Evolutionary conservation across 371 early-diverging fungal genomes (phyloP).

Genomic region (Globomyces sp.): DNA sequence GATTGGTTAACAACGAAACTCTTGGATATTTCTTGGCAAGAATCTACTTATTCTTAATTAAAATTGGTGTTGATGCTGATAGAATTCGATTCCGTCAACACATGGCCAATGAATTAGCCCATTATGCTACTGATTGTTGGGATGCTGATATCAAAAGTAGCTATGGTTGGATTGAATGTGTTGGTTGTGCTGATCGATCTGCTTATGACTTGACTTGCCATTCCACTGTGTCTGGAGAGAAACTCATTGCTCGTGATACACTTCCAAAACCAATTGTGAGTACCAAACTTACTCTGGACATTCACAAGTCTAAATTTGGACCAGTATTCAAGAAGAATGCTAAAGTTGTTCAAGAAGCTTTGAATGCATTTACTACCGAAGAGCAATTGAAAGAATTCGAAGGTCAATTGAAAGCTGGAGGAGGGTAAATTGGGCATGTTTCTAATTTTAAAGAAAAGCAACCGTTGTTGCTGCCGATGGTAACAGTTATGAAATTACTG

Average conservation of each 20-base stretch:
- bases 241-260: constrained; percentile 89
- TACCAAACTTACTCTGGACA: constrained; percentile 76
- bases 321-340: constrained; percentile 90
- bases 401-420: constrained; percentile 35
- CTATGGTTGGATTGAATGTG: constrained; percentile 99
- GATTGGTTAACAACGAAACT: constrained; percentile 94
- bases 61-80: constrained; percentile 91
- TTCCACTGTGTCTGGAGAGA: constrained; percentile 85
- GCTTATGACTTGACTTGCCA: constrained; percentile 98
- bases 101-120: constrained; percentile 99
- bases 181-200: constrained; percentile 99
- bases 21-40: constrained; percentile 99
- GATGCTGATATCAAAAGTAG: constrained; percentile 94
- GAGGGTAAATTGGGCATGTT: background rate
- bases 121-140: constrained; percentile 99
- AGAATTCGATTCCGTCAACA: constrained; percentile 99
- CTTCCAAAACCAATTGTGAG: constrained; percentile 81
- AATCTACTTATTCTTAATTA: constrained; percentile 88
- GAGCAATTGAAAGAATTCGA: constrained; percentile 39
- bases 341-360: constrained; percentile 78
- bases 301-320: constrained; percentile 93
- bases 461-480: constrained; percentile 65
- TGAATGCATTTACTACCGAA: constrained; percentile 52
- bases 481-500: constrained; percentile 65
- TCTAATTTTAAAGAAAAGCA: constrained; percentile 33